Evolutionary conservation across 805 yeast genomes (phyloP).

Genomic region (Hanseniaspora guilliermondii): DNA sequence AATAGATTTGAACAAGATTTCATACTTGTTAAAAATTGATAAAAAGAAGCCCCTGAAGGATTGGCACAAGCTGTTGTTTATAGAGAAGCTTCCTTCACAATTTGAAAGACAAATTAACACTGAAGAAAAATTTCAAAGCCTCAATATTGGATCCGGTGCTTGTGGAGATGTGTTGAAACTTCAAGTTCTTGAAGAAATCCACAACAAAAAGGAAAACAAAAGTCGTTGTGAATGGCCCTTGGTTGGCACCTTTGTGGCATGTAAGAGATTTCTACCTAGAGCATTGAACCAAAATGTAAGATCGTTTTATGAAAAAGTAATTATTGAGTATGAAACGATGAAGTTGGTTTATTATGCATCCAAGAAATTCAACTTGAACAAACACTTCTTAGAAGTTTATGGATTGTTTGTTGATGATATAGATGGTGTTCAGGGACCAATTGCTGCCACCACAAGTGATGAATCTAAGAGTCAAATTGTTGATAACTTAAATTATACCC

Average conservation of each 20-base stretch:
- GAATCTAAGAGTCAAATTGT: not conserved
- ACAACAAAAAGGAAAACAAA: conserved; percentile 1
- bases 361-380: not conserved
- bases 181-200: not conserved
- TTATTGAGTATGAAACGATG: conserved; percentile 12
- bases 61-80: conserved; percentile 10
- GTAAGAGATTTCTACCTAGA: conserved; percentile 13
- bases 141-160: conserved; percentile 10
- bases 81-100: conserved; percentile 6
- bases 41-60: conserved; percentile 9
- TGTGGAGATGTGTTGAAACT: conserved; percentile 13
- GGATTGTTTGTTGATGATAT: conserved; percentile 14
- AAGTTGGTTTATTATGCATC: conserved; percentile 8
- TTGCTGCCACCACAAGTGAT: not conserved
- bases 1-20: conserved; percentile 7
- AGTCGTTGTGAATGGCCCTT: conserved; percentile 8
- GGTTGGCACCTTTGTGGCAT: not conserved
- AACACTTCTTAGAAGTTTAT: conserved; percentile 10
- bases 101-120: conserved; percentile 6
- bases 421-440: not conserved
- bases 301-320: conserved; percentile 13
- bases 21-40: conserved; percentile 9
- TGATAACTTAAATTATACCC: conserved; percentile 6
- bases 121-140: not conserved
- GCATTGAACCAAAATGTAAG: conserved; percentile 13